Conservation (phyloP, 2,329 filamentous ascomycete genomes). For the Epichloe bromicola region DNA sequence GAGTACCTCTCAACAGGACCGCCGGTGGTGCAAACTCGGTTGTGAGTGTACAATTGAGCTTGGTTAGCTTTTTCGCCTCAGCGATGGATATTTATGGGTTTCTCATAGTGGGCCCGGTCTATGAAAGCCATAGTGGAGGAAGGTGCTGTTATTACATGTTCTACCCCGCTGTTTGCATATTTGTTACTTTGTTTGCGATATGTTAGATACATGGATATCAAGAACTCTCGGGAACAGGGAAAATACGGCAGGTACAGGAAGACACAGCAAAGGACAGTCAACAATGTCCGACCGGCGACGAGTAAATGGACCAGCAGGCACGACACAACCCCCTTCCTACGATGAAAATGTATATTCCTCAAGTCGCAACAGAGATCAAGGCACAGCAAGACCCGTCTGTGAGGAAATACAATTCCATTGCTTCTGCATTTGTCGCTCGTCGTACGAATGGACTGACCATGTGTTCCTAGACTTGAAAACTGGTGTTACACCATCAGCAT, state of each 20-base stretch:
- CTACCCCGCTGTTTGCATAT: slow-evolving; percentile 3
- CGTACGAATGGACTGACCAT: neutral
- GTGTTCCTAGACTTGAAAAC: slow-evolving; percentile 63
- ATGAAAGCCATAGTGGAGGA: neutral
- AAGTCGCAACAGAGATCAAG: slow-evolving; percentile 40
- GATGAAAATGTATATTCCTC: slow-evolving; percentile 35
- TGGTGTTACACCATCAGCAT: slow-evolving; percentile 82
- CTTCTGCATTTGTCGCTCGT: neutral
- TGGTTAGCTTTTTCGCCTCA: neutral
- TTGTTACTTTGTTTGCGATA: neutral
- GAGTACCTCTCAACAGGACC: too few relatives aligned
- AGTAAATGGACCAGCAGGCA: slow-evolving; percentile 74
- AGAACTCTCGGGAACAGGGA: neutral
- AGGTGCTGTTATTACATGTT: neutral
- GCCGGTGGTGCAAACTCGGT: too few relatives aligned
- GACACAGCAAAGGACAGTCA: neutral
- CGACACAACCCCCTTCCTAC: slow-evolving; percentile 68
- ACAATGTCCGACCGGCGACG: slow-evolving; percentile 73
- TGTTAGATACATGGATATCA: too few relatives aligned
- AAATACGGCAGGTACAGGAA: neutral
- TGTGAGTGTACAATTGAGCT: neutral
- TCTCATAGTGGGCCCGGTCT: neutral
- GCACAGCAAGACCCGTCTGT: slow-evolving; percentile 54
- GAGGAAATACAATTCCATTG: slow-evolving; percentile 5
- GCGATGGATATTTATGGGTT: neutral